Percentiles rank a stretch among this genome's conserved stretches.
phyloP scores from a whole-genome alignment of 2,329 filamentous ascomycete species.

The Pezicula neosporulosa region DNA sequence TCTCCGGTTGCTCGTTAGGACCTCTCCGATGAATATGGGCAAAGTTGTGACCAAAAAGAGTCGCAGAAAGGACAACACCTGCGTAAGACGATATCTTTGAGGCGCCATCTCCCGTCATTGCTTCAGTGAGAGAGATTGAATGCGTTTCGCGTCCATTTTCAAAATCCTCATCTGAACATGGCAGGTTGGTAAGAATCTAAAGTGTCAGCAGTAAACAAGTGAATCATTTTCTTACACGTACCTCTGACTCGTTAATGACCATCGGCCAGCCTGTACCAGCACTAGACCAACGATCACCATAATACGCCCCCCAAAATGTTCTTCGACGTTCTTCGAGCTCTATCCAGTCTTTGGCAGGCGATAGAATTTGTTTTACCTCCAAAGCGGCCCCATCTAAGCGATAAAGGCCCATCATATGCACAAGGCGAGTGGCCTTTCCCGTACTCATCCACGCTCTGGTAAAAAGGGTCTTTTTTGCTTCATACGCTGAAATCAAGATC shows the following conservation, averaged over 20 bases:
- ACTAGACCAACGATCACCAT: conserved; percentile 82
- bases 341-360: conserved; percentile 82
- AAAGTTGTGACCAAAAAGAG: conserved; percentile 85
- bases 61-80: conserved; percentile 75
- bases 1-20: conserved; percentile 66
- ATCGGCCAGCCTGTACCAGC: conserved; percentile 96
- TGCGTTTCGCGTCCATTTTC: conserved; percentile 70
- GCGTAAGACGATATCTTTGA: conserved; percentile 71
- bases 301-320: conserved; percentile 92
- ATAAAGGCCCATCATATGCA: conserved; percentile 88
- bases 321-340: conserved; percentile 84
- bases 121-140: conserved; percentile 65
- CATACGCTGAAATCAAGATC: conserved; percentile 72
- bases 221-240: not conserved
- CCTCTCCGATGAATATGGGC: conserved; percentile 72
- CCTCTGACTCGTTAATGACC: conserved; percentile 81
- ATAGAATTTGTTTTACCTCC: conserved; percentile 86
- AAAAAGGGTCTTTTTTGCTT: conserved; percentile 96
- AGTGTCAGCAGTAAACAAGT: not conserved
- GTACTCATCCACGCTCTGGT: conserved; percentile 90
- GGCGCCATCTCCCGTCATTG: conserved; percentile 64
- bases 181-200: conserved; percentile 73
- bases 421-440: conserved; percentile 72
- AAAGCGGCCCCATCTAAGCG: conserved; percentile 74
- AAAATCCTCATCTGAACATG: conserved; percentile 77